Conservation (phyloP, 140 eudicot genomes). For the Oenanthe javanica region DNA sequence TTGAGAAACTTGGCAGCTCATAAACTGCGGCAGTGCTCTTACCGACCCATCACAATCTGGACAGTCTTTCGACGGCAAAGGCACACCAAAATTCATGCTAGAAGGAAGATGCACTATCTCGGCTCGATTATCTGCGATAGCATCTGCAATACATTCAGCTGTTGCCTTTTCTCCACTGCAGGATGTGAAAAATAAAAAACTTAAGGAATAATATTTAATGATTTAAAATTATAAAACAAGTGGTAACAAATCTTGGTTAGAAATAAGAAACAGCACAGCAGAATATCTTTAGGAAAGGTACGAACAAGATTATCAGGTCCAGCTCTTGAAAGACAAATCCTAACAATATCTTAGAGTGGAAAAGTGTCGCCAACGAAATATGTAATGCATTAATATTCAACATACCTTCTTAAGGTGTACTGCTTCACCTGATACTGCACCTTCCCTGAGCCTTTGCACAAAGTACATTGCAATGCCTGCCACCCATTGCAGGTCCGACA, state of each 20-base stretch:
- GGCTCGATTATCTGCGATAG: constrained; percentile 85
- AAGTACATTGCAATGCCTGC: constrained; percentile 85
- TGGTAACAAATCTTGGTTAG: background rate
- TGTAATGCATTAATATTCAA: background rate
- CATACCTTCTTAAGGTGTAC: constrained; percentile 71
- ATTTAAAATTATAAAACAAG: background rate
- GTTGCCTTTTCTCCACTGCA: constrained; percentile 92
- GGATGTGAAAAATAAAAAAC: background rate
- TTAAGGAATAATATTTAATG: background rate
- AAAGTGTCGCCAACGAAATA: background rate
- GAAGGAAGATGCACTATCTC: constrained; percentile 82
- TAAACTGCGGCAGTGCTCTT: constrained; percentile 18
- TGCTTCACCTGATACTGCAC: constrained; percentile 85
- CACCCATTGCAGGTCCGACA: constrained; percentile 87
- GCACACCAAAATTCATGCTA: constrained; percentile 58
- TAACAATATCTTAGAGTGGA: background rate
- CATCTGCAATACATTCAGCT: constrained; percentile 74
- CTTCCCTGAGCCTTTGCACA: constrained; percentile 90
- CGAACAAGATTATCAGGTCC: background rate
- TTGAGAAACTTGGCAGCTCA: background rate
- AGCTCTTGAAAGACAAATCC: background rate
- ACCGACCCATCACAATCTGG: constrained; percentile 91
- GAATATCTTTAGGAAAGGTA: background rate
- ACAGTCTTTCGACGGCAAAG: constrained; percentile 89
- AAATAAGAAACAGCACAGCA: background rate